Conservation (phyloP, 2,329 filamentous ascomycete genomes). For the Botryotinia convoluta region DNA sequence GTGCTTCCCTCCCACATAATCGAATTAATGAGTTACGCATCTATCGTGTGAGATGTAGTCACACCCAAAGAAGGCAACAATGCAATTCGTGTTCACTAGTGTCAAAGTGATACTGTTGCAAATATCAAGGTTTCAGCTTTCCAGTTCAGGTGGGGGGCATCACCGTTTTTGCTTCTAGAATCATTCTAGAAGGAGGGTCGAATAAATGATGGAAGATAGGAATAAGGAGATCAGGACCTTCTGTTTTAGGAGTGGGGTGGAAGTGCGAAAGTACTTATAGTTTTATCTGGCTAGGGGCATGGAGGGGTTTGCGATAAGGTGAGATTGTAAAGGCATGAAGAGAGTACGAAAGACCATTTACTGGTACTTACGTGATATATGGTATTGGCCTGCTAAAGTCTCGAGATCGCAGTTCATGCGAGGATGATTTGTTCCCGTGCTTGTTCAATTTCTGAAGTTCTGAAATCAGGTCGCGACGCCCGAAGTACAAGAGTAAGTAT, state of each 20-base stretch:
- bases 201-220: constrained; percentile 1
- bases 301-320: constrained; percentile 20
- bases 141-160: not conserved
- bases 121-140: constrained; percentile 18
- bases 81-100: not conserved
- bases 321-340: constrained; percentile 4
- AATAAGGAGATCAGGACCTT: constrained; percentile 11
- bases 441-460: not conserved
- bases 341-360: not conserved
- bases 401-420: not conserved
- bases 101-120: not conserved
- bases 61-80: not conserved
- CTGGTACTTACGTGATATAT: not conserved
- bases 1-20: not conserved
- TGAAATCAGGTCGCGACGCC: not conserved
- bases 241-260: constrained; percentile 13
- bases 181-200: constrained; percentile 15
- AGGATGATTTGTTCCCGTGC: constrained; percentile 1
- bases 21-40: not conserved
- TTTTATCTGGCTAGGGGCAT: constrained; percentile 15
- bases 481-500: not conserved
- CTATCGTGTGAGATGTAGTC: not conserved
- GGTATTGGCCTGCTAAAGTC: not conserved
- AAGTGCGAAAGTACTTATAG: constrained; percentile 6
- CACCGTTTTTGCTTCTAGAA: constrained; percentile 19